Evolutionary conservation across 1,284 basidiomycete genomes (phyloP).

Genomic region (Irpex sp.): DNA sequence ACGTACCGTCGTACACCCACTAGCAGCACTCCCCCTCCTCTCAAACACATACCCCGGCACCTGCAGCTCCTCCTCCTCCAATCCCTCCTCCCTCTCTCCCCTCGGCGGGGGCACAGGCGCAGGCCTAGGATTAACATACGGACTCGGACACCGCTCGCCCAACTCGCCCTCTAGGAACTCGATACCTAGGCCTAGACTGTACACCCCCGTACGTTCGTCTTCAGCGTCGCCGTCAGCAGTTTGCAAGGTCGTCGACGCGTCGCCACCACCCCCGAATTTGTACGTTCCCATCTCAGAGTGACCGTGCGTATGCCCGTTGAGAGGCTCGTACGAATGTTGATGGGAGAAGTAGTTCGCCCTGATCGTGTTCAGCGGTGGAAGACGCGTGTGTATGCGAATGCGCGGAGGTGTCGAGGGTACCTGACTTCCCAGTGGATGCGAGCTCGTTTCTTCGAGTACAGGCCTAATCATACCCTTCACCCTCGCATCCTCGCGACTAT

Average conservation of each 20-base stretch:
- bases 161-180: conserved; percentile 6
- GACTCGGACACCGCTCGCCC: conserved; percentile 1
- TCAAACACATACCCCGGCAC: conserved; percentile 23
- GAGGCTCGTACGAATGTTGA: background rate
- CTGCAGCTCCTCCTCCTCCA: conserved; percentile 3
- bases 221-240: background rate
- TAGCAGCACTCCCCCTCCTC: conserved; percentile 23
- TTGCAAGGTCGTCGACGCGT: background rate
- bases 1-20: conserved; percentile 21
- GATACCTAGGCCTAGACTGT: conserved; percentile 2
- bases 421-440: no score
- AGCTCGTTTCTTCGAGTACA: no score
- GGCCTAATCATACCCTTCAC: no score
- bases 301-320: background rate
- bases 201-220: background rate
- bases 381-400: conserved; percentile 20
- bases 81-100: background rate
- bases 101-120: conserved; percentile 7
- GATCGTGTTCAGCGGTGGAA: conserved; percentile 19
- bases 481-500: background rate
- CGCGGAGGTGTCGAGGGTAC: background rate
- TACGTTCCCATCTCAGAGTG: background rate
- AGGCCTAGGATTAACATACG: conserved; percentile 8
- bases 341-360: background rate
- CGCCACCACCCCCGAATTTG: background rate